Evolutionary conservation across 768 basidiomycete species (phyloP).

Genomic region (Boletus rubescentipes): DNA sequence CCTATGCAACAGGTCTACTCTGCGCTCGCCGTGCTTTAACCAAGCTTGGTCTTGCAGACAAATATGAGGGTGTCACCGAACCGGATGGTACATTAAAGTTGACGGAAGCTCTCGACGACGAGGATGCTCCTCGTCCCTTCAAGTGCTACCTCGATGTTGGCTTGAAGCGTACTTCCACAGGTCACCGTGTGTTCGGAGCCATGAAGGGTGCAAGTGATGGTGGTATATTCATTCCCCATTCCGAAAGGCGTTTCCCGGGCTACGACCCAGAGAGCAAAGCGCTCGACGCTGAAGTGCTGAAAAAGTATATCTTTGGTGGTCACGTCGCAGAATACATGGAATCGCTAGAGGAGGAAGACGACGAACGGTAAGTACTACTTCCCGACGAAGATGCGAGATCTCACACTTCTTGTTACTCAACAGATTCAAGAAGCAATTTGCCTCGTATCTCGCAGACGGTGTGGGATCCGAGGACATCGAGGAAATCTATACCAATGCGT

Average conservation of each 20-base stretch:
- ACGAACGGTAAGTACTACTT: constrained; percentile 67
- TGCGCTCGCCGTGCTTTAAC: constrained; percentile 91
- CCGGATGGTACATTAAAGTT: constrained; percentile 82
- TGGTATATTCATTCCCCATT: constrained; percentile 97
- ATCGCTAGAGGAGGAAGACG: constrained; percentile 98
- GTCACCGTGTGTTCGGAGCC: constrained; percentile 95
- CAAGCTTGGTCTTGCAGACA: constrained; percentile 96
- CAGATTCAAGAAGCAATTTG: constrained; percentile 97
- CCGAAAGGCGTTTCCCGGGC: constrained; percentile 97
- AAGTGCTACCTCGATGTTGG: constrained; percentile 99
- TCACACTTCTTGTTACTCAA: constrained; percentile 5
- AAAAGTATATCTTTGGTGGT: constrained; percentile 97
- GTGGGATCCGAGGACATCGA: constrained; percentile 96
- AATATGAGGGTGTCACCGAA: constrained; percentile 92
- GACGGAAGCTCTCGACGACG: constrained; percentile 85
- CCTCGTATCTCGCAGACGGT: constrained; percentile 93
- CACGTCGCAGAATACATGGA: constrained; percentile 99
- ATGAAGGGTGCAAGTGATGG: constrained; percentile 99
- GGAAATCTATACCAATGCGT: constrained; percentile 90
- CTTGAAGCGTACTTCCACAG: constrained; percentile 95
- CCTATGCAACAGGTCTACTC: constrained; percentile 96
- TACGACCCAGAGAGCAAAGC: constrained; percentile 92
- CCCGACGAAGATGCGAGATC: not conserved
- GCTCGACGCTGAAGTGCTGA: constrained; percentile 90
- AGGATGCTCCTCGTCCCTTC: constrained; percentile 97